A percentile compares a stretch with the other conserved stretches of the same genome.
phyloP scores from a whole-genome alignment of 192 early-diverging fungal genomes.

The Coemansia sp. region DNA sequence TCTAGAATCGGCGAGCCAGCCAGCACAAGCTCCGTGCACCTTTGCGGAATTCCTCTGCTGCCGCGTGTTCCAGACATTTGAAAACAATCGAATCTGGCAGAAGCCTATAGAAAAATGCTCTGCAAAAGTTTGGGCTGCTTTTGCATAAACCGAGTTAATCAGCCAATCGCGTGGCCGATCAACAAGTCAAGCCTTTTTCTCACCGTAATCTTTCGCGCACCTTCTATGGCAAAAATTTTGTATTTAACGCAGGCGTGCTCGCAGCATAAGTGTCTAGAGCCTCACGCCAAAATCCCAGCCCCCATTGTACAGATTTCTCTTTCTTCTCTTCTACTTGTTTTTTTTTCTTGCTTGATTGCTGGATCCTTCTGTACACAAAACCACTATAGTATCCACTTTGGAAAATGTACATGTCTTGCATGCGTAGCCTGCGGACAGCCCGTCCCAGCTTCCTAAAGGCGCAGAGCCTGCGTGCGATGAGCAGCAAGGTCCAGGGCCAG shows the following conservation, averaged over 20 bases:
- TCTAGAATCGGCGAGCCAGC: neutral
- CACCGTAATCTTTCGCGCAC: constrained; percentile 21
- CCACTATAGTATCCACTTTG: neutral
- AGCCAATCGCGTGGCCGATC: constrained; percentile 33
- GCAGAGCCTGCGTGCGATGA: constrained; percentile 49
- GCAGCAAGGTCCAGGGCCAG: constrained; percentile 67
- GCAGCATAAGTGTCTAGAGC: neutral
- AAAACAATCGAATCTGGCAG: neutral
- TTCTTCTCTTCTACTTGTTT: constrained; percentile 13
- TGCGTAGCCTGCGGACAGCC: constrained; percentile 50
- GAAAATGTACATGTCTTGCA: constrained; percentile 57
- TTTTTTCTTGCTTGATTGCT: constrained; percentile 2
- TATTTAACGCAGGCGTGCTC: neutral
- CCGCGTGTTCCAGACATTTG: neutral
- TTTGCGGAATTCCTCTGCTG: neutral
- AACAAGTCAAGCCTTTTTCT: constrained; percentile 1
- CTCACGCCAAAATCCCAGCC: constrained; percentile 3
- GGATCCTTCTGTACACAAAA: constrained; percentile 14
- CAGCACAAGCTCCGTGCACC: neutral
- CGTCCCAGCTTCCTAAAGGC: constrained; percentile 33
- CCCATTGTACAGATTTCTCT: constrained; percentile 10
- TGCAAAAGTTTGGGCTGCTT: neutral
- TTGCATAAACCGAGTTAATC: constrained; percentile 3
- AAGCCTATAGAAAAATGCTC: neutral
- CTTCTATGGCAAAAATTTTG: constrained; percentile 2